Evolutionary conservation across 1,284 basidiomycete genomes (phyloP).

Genomic region (Ustilago xerochloae): DNA sequence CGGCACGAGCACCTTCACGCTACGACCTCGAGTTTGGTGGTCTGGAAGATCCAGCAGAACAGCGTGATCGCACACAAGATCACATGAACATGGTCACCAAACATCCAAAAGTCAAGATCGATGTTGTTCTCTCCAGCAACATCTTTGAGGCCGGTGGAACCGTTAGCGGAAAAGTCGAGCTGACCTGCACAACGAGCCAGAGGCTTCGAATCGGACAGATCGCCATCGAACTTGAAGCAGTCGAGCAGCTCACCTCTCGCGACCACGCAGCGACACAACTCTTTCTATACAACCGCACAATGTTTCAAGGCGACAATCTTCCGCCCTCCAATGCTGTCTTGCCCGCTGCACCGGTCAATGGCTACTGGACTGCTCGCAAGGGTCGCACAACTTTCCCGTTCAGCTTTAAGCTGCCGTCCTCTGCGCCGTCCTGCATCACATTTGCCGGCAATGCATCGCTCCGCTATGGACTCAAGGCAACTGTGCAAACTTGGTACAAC

Average conservation of each 20-base stretch:
- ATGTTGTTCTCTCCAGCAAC: conserved; percentile 49
- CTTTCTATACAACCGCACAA: conserved; percentile 61
- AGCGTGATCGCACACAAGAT: conserved; percentile 34
- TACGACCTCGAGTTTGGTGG: conserved; percentile 44
- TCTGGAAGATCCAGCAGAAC: conserved; percentile 28
- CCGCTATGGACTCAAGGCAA: conserved; percentile 59
- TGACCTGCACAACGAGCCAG: conserved; percentile 60
- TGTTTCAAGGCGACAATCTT: conserved; percentile 61
- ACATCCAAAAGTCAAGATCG: conserved; percentile 62
- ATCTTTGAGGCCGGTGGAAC: conserved; percentile 56
- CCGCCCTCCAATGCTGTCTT: conserved; percentile 63
- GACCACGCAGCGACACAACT: conserved; percentile 61
- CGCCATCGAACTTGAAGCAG: conserved; percentile 59
- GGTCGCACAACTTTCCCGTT: conserved; percentile 63
- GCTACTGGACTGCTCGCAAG: conserved; percentile 63
- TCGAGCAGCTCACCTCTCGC: conserved; percentile 59
- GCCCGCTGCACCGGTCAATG: conserved; percentile 54
- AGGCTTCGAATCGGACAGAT: conserved; percentile 59
- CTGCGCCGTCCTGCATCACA: conserved; percentile 54
- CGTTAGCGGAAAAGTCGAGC: conserved; percentile 59
- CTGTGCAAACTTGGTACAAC: conserved; percentile 60
- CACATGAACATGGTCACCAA: conserved; percentile 62
- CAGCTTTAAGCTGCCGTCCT: conserved; percentile 53
- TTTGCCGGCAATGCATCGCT: conserved; percentile 61
- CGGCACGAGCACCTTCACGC: conserved; percentile 22